Base-by-base conservation (phyloP, 2,329 filamentous ascomycete genomes). In the Pseudogymnoascus sp. region DNA sequence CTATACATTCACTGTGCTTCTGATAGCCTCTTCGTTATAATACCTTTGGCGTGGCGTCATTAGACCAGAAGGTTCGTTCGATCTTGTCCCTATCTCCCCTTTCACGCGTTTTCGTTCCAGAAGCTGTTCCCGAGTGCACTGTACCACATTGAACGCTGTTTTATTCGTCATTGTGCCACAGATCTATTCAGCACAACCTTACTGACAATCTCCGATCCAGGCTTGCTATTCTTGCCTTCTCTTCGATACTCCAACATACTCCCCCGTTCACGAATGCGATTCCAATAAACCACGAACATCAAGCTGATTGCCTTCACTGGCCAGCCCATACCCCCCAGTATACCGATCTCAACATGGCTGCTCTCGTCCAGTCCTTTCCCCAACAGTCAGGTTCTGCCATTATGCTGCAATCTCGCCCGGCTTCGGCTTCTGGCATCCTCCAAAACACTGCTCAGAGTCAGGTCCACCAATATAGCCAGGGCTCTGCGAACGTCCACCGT, bases 281-380 rank as follows among this genome's bases (percentile, higher is more conserved):
- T 4, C 10, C 59, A 42, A 61, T 61, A 61, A 24, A 61, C 59
- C 33, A 24, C 37, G n/a, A 33, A 26, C 59, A 42, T 38, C 10
- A 7, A 38, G 59, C 59, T 61, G 59, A 40, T 16, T 26, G 59
- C 59, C 59, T 40, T 38, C 59, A 38, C 37, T 38, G 59, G 59
- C 59, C 59, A 61, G 33, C 33, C 10, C 33, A 16, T 29, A 37
- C 35, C 31, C 31, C 33, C 33, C 21, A 38, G 33, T 61, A 61
- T 42, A 61, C 21, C 33, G 50, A 56, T 33, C 73, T 73, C 81
- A 88, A 74, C 75, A 93, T 95, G 90, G 90, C 90, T 80, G 89
- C 90, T 76, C 82, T 93, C 80, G 88, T 93, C 73, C 90, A 93
- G 79, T 86, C 88, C 66, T 90, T 89, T 74, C 85, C 89, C 72